Conservation (phyloP, 257 asterid genomes). For the Verbascum thapsus region DNA sequence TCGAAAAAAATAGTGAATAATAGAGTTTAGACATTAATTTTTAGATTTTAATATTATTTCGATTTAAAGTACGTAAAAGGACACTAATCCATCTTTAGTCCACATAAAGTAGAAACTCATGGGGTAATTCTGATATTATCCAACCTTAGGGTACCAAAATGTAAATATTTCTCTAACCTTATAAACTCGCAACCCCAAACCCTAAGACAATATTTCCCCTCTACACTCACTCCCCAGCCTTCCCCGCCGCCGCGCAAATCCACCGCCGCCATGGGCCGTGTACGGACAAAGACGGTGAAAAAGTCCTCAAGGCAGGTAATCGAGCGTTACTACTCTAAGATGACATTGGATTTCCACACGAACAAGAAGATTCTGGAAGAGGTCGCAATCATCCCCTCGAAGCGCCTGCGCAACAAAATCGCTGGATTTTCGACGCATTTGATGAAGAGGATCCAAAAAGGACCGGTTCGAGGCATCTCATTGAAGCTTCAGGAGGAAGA, state of each 20-base stretch:
- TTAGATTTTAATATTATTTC: too few relatives aligned
- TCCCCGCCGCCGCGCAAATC: slow-evolving; percentile 7
- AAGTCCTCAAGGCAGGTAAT: slow-evolving; percentile 69
- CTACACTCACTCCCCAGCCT: background rate
- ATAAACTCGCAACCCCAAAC: slow-evolving; percentile 10
- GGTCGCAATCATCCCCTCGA: slow-evolving; percentile 69
- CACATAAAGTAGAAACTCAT: background rate
- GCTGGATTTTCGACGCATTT: slow-evolving; percentile 75
- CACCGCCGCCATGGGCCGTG: slow-evolving; percentile 64
- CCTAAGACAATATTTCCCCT: too few relatives aligned
- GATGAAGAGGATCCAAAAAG: slow-evolving; percentile 75
- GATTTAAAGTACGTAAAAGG: too few relatives aligned
- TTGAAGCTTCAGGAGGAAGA: slow-evolving; percentile 80
- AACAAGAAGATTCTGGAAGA: slow-evolving; percentile 69
- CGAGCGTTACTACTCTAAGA: slow-evolving; percentile 62
- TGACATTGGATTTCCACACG: slow-evolving; percentile 69
- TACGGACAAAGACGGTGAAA: slow-evolving; percentile 77
- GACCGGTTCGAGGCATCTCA: slow-evolving; percentile 71
- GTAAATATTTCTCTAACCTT: background rate
- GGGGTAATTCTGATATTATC: background rate
- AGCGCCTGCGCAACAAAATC: slow-evolving; percentile 77
- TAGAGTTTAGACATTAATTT: too few relatives aligned
- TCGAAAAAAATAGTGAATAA: too few relatives aligned
- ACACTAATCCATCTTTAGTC: background rate
- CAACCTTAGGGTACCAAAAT: background rate